Evolutionary conservation across 2,329 filamentous ascomycete genomes (phyloP), one percentile per base, ranked within the genome.

Genomic region (Mycosphaerella arachidis): DNA sequence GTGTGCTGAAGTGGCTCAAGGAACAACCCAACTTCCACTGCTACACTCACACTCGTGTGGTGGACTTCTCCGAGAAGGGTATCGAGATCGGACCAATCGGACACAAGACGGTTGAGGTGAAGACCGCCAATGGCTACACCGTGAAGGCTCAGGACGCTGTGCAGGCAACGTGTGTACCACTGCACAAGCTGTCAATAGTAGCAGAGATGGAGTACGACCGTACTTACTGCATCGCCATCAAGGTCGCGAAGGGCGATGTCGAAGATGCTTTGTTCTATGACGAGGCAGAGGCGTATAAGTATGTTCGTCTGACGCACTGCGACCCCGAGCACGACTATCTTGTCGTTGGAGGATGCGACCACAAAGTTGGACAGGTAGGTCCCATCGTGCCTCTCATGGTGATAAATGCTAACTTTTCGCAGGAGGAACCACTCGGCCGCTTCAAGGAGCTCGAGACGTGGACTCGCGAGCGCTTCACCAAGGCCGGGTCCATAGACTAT

Each of bases 181-280:
- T 85, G 1, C 82, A 85, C 70, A 84, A 83, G 61, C 74, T 84
- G 7, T 78, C 76, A 40, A 71, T 84, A 12, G 76, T 84, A 6
- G 78, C 77, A 3, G 76, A 84, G 69, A 78, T 84, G 74, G 80
- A 80, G 66, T 84, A 74, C 67, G 71, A 77, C 67, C 78, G 83
- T 6, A 82, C 81, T 0, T 86, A 85, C 73, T 82, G 79, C 68
- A 82, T 86, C 57, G 82, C 83, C 8, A 76, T 83, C 50, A 77
- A 79, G 1, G 73, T 85, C 0, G 82, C 82, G 6, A 81, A 81
- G 63, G 78, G 76, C 0, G 76, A 73, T 0, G 75, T 82, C 48
- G 80, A 83, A 65, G 82, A 85, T 64, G 80, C 79, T 57, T 75
- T 85, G 1, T 70, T 85, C 48, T 84, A 85, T 66, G 82, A 85